phyloP scores from a whole-genome alignment of 495 filamentous ascomycete genomes.

The Aspergillus ostianus region DNA sequence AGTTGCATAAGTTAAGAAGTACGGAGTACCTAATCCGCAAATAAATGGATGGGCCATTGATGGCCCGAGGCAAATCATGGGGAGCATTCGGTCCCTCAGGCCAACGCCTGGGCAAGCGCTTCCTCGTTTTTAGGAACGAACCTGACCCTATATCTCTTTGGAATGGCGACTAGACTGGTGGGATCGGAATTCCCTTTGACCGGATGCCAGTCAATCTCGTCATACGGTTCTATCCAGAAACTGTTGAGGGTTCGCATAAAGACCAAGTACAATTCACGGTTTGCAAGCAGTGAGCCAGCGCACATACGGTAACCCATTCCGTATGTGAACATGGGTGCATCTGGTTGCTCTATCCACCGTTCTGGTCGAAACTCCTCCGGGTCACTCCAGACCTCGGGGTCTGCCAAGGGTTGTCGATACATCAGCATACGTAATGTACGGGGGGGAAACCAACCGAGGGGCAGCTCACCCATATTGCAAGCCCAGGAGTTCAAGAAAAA shows the following conservation, averaged over 20 bases:
- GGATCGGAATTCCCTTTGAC: constrained; percentile 55
- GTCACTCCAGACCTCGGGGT: constrained; percentile 57
- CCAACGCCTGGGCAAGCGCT: constrained; percentile 36
- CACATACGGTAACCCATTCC: constrained; percentile 67
- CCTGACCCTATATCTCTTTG: constrained; percentile 52
- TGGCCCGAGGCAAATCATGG: background rate
- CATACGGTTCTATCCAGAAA: constrained; percentile 53
- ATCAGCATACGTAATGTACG: background rate
- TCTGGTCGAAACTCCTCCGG: constrained; percentile 60
- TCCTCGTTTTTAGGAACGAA: constrained; percentile 52
- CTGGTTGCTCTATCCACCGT: constrained; percentile 60
- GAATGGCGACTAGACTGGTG: constrained; percentile 57
- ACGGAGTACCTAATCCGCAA: too few species aligned
- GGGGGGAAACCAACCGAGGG: background rate
- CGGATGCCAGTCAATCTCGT: constrained; percentile 53
- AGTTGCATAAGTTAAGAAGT: background rate
- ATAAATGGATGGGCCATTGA: background rate
- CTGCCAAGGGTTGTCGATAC: constrained; percentile 22
- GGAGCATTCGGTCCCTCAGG: constrained; percentile 3
- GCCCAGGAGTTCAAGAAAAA: constrained; percentile 67
- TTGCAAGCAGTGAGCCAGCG: constrained; percentile 60
- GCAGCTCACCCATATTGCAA: constrained; percentile 56
- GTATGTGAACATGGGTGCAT: constrained; percentile 60
- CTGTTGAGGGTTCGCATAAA: constrained; percentile 60
- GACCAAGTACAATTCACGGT: constrained; percentile 63